Conservation (phyloP, 1,284 basidiomycete species). For the Puccinia novopanici region DNA sequence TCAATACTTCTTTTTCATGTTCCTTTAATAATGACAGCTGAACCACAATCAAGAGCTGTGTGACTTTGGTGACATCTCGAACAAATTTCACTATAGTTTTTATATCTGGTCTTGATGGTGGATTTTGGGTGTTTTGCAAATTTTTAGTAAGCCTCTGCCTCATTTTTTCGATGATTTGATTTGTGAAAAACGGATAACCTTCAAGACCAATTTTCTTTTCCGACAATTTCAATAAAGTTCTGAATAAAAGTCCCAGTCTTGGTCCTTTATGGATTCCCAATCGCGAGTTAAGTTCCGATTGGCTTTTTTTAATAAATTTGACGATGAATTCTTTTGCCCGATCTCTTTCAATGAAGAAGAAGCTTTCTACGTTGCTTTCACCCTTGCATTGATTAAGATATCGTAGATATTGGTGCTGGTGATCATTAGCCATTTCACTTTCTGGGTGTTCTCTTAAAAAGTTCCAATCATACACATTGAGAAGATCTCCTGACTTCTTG, state of each 20-base stretch:
- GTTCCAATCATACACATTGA: not conserved
- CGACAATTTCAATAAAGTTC: not conserved
- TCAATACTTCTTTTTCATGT: too few species aligned
- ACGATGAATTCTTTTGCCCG: not conserved
- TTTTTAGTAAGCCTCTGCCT: too few species aligned
- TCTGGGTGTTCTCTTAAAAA: not conserved
- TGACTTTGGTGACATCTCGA: too few species aligned
- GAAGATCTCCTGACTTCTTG: not conserved
- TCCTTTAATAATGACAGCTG: too few species aligned
- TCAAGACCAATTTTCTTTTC: slow-evolving; percentile 7
- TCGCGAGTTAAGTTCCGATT: too few species aligned
- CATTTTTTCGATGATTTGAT: not conserved
- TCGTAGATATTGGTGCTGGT: not conserved
- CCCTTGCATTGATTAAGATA: not conserved
- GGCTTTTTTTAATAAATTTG: not conserved
- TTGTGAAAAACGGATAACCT: not conserved
- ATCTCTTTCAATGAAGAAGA: not conserved
- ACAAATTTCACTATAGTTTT: too few species aligned
- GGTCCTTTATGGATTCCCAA: too few species aligned
- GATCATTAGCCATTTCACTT: not conserved
- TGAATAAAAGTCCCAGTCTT: not conserved
- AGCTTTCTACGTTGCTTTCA: not conserved
- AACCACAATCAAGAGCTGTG: too few species aligned
- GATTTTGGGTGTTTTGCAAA: too few species aligned
- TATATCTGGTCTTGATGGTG: too few species aligned